Evolutionary conservation across 139 green algal genomes (phyloP), one percentile per base, ranked within the genome.

Genomic region (Dunaliella primolecta): DNA sequence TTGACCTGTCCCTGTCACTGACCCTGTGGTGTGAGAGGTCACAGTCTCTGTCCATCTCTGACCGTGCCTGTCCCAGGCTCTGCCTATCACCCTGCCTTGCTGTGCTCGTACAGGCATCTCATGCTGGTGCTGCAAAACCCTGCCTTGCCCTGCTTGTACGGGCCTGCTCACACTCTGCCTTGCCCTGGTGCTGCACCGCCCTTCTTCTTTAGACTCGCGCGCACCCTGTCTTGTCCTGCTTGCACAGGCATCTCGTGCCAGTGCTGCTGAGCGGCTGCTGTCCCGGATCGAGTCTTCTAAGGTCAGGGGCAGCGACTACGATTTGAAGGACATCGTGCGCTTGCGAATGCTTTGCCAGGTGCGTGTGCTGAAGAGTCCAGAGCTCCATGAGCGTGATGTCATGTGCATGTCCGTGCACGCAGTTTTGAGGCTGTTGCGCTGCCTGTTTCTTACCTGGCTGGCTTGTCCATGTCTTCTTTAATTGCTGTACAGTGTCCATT

Each of bases 311-410:
- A 20, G 83, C 36, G 89, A 93, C 72, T 93, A 89, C 57, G 56
- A 80, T 46, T 37, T 91, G 25, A 3, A 30, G 0, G 89, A 93
- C 84, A 93, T 93, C 21, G 35, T 86, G 1, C n/a, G 36, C 32
- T 81, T 93, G 84, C 30, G 89, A 0, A 35, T 38, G 23, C 33
- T 83, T 0, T 93, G 89, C 80, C 87, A 90, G 84, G 86, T 88
- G 57, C 33, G 87, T 27, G 30, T 31, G 20, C n/a, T 74, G 56
- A n/a, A 74, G 56, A 23, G 24, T 35, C 24, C 24, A 3, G 3
- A 35, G 30, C 72, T 35, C 24, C 32, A 27, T 32, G 23, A 15
- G 72, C 3, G 72, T 30, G 72, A 35, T 74, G 56, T 20, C 23
- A 74, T 78, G 29, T 78, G 71, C n/a, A 27, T 11, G 46, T 64